Evolutionary conservation across 2,329 filamentous ascomycete genomes (phyloP), one percentile per base, ranked within the genome.

Genomic region (Exserohilum turcica): DNA sequence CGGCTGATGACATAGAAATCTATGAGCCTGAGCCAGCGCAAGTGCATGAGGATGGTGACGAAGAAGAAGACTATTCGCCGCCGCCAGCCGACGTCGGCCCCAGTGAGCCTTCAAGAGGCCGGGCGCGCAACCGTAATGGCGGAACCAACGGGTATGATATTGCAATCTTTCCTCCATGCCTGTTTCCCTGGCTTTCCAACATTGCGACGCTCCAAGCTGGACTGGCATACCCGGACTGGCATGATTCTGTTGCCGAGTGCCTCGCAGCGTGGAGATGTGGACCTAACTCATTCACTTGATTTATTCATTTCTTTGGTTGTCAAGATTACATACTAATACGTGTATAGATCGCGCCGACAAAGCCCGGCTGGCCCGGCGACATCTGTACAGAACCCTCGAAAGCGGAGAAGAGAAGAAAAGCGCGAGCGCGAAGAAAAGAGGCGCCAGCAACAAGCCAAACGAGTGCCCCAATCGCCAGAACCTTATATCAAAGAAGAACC

Each of bases 401-500:
- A 84, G 67, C 79, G 80, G 58, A 80, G 80, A 64, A 75, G 81
- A 48, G 67, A 82, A 18, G 68, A 68, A 65, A 74, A 66, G 64
- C 69, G 65, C 59, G 65, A 62, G 63, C 69, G 65, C 60, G 65
- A 63, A 49, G 63, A 68, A 43, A 66, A 68, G 57, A 67, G 58
- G 65, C 74, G 65, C 63, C 59, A 67, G 27, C 76, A 75, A 54
- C 72, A 70, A 53, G 54, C 72, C 67, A 70, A 74, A 43, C 66
- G 65, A 15, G 62, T 64, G 15, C 56, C 62, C 29, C 66, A 57
- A 19, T 75, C 72, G 12, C 74, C 73, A 2, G 80, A 80, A 49
- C 75, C 82, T 7, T 80, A 80, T 58, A 84, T 87, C 67, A 87
- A 87, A 66, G 80, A 84, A 60, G 85, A 87, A 65, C 84, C 84